Evolutionary conservation across 768 basidiomycete genomes (phyloP), one percentile per base, ranked within the genome.

Genomic region (Mycena vulgaris): DNA sequence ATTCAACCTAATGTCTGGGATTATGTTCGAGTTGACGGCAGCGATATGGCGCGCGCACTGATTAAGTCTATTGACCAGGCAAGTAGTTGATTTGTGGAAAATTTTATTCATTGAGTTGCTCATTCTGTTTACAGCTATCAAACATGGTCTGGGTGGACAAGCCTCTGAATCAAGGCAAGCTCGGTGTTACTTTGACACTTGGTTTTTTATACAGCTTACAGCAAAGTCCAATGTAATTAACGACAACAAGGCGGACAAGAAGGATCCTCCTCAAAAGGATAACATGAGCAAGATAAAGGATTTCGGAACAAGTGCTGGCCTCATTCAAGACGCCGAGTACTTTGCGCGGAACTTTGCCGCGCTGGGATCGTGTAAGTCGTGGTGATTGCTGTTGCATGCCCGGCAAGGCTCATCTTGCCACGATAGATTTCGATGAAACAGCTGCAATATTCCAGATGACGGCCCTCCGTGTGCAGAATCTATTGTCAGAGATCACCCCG

Each of bases 101-200:
- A 7, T 25, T 48, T 17, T 3, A 48, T 14, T 33, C 27, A 6
- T 10, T n/a, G n/a, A n/a, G 25, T 48, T 14, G 14, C 14, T 6
- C 14, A 6, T 37, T 14, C 35, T 7, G 14, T 37, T 7, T 30
- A 61, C 42, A 8, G 21, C 23, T 33, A 53, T n/a, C n/a, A 23
- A 67, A 67, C 33, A 67, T 67, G 65, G 65, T 67, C 35, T 67
- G 65, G 56, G 65, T 60, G n/a, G 47, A 67, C 52, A 51, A 51
- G 52, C 33, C 65, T 4, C 10, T 67, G 56, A 67, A 67, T 14
- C 57, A 67, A 49, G 65, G 64, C 49, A 6, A 31, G 42, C 23
- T 55, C 23, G 16, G 16, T 48, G 9, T 21, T 23, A 7, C 8
- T 33, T 11, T 37, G 17, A n/a, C 21, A 19, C 31, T 16, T 10